Evolutionary conservation across 164 flowering plant species (phyloP).

Genomic region (Buxus sempervirens): DNA sequence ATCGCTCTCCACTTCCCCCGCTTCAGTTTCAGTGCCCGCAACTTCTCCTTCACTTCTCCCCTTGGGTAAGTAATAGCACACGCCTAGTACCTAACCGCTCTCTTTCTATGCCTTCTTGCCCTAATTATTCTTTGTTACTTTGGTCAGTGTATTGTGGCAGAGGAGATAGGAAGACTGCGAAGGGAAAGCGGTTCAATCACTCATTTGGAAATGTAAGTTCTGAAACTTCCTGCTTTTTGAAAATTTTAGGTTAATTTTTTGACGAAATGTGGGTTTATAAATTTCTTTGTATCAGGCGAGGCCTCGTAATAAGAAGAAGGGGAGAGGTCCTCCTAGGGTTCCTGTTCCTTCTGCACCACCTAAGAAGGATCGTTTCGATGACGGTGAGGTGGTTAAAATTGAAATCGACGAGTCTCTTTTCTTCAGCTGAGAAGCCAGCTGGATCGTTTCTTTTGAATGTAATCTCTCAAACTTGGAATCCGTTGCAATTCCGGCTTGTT

Average conservation of each 20-base stretch:
- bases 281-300: slow-evolving; percentile 50
- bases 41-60: slow-evolving; percentile 26
- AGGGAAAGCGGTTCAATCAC: slow-evolving; percentile 84
- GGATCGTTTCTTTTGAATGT: slow-evolving; percentile 1
- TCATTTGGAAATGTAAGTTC: slow-evolving; percentile 83
- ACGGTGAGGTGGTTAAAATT: slow-evolving; percentile 46
- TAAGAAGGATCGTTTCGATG: slow-evolving; percentile 61
- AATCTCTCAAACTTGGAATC: slow-evolving; percentile 5
- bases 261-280: not conserved
- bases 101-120: not conserved
- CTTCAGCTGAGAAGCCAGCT: slow-evolving; percentile 16
- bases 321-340: slow-evolving; percentile 80
- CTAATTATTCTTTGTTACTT: not conserved
- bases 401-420: slow-evolving; percentile 68
- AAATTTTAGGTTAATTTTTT: not conserved
- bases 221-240: not conserved
- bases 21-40: slow-evolving; percentile 30
- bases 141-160: slow-evolving; percentile 72
- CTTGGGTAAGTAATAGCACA: slow-evolving; percentile 20
- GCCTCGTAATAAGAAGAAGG: slow-evolving; percentile 78
- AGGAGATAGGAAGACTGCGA: slow-evolving; percentile 88
- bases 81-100: not conserved
- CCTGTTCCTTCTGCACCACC: slow-evolving; percentile 58
- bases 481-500: not conserved
- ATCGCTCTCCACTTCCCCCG: slow-evolving; percentile 27